Conservation (phyloP, 2,329 filamentous ascomycete genomes). For the Calonectria pteridis region DNA sequence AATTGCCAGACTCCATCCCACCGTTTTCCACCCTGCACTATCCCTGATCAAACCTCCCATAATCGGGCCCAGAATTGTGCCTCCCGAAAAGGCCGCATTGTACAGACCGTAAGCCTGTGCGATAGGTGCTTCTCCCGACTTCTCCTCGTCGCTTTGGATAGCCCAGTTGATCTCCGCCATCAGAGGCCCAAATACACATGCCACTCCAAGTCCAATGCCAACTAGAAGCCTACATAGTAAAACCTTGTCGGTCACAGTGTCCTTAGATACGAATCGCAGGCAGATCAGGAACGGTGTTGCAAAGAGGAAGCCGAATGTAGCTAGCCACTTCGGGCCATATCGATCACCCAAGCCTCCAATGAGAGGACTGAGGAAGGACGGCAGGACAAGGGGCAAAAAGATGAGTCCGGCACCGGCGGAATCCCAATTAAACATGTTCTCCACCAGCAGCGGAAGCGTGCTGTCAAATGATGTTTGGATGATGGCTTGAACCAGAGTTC, state of each 20-base stretch:
- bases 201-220: conserved; percentile 47
- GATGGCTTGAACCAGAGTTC: conserved; percentile 49
- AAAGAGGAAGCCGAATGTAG: conserved; percentile 49
- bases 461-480: conserved; percentile 51
- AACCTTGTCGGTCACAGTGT: conserved; percentile 46
- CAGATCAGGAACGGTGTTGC: conserved; percentile 51
- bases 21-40: conserved; percentile 47
- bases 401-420: conserved; percentile 50
- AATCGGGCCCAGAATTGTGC: conserved; percentile 49
- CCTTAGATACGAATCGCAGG: conserved; percentile 48
- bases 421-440: conserved; percentile 48
- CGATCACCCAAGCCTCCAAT: conserved; percentile 48
- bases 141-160: conserved; percentile 39
- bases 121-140: conserved; percentile 44
- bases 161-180: conserved; percentile 54
- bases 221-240: conserved; percentile 49
- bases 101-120: conserved; percentile 52
- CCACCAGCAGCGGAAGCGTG: conserved; percentile 49
- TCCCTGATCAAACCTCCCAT: conserved; percentile 52
- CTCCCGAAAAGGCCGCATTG: conserved; percentile 51
- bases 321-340: conserved; percentile 52
- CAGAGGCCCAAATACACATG: conserved; percentile 50
- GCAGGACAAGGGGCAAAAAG: conserved; percentile 50
- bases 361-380: conserved; percentile 47
- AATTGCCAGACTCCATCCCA: conserved; percentile 49